Base-by-base conservation (phyloP, 805 yeast species). In the Ogataea methylovora region DNA sequence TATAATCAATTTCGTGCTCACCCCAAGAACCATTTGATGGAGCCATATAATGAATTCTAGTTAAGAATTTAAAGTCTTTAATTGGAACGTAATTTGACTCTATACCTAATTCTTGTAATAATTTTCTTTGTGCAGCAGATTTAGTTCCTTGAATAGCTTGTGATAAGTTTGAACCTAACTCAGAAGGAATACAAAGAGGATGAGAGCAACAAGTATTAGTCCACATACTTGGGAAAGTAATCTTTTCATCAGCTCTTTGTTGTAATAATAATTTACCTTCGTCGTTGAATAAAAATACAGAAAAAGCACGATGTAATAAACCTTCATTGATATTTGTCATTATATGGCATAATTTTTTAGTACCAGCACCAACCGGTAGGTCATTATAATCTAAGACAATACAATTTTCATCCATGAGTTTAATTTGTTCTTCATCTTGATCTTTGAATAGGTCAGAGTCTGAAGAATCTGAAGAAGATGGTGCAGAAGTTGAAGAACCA, bases 191-290 rank as follows among this genome's bases (percentile, higher is more conserved):
- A 35, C 95, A 86, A 34, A 92, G 67, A 8, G 99, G 99, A 57
- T 92, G 99, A 1, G 97, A 88, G 59, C 99, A 92, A 62, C 99
- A 92, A 2, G 99, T 92, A 58, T 92, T 92, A 18, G 99, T 92
- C 99, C 99, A 92, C 81, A 88, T 78, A 38, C 77, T 77, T 1
- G 97, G 94, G 60, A 92, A 92, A 1, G 99, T 92, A 63, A 92
- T 92, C 59, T 92, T 92, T 56, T 92, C 97, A 32, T 79, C 77
- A 0, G 99, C 97, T 48, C 99, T 77, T 63, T 90, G 97, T 63
- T 92, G 99, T 46, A 92, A 67, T 38, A 92, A 68, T 41, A 92
- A 69, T 59, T 82, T 71, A 39, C 78, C 77, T 29, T 84, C 74
- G 16, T 73, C 73, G 57, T 87, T 81, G 66, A 92, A 92, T 35